Base-by-base conservation (phyloP, 176 grass and related monocot genomes). In the Triticum urartu region DNA sequence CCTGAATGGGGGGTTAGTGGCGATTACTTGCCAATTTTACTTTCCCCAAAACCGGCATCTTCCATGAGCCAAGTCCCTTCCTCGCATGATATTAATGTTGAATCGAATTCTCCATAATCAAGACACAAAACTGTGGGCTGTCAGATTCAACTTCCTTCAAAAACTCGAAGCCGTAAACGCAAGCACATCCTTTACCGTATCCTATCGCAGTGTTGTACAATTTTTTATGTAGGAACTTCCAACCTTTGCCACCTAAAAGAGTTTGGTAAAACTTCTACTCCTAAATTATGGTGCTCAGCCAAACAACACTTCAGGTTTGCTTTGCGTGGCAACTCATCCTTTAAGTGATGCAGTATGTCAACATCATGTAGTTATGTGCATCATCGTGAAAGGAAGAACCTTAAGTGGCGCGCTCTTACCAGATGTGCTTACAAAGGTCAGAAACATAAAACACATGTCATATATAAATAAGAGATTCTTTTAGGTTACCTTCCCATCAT, bases 401-500 rank as follows among this genome's bases (percentile, higher is more conserved):
- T 20, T 38, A 42, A 42, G 15, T 60, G 59, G 64, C 12, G 10
- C 38, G 36, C 11, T 76, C 4, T 52, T 87, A 32, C n/a, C 50
- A 40, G 47, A 28, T 63, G 30, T 21, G 39, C n/a, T 84, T 61
- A 81, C 80, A 26, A 74, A 36, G 64, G 36, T 78, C 26, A 60
- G 5, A 22, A 78, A 86, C 80, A 76, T 38, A 39, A 87, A 47
- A 61, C 32, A 17, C 60, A 76, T 36, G 25, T 62, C 30, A 76
- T 52, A 50, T 45, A 76, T 76, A 76, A 84, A 81, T 9, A 47
- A 40, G 12, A 68, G 62, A 43, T 77, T 81, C 50, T 87, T 81
- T 48, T 56, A 38, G 83, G 77, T 80, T 40, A 96, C 91, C 94
- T 93, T 96, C 71, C 94, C 91, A 45, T 93, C 94, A 47, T 96